Percentiles rank a stretch among this genome's conserved stretches.
These are phyloP conservation scores for Phlebiopsis gigantea DNA, from an alignment of 768 basidiomycete genomes.

Conservation along the genomic window DNA sequence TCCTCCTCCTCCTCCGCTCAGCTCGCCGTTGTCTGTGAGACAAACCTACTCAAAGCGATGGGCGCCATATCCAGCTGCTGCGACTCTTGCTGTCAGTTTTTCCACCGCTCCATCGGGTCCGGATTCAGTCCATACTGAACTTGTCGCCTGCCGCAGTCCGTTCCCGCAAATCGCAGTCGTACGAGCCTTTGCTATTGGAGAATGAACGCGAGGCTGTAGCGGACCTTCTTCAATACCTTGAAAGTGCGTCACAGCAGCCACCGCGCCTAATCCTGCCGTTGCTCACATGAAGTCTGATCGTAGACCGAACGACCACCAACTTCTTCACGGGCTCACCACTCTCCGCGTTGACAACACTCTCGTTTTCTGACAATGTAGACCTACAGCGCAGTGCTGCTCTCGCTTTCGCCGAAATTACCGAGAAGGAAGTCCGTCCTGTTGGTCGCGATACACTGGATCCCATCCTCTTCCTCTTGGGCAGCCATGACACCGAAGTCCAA, in stretches of 20 bases:
- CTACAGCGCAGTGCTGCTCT: slow-evolving; percentile 96
- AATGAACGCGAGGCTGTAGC: slow-evolving; percentile 98
- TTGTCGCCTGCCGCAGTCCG: slow-evolving; percentile 45
- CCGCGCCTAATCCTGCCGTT: not conserved
- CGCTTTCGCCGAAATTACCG: slow-evolving; percentile 98
- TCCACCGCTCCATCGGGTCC: slow-evolving; percentile 4
- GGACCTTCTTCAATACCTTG: slow-evolving; percentile 93
- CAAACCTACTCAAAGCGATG: slow-evolving; percentile 36
- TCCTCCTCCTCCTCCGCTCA: slow-evolving; percentile 10
- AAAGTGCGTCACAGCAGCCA: slow-evolving; percentile 61
- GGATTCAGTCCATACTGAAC: slow-evolving; percentile 12
- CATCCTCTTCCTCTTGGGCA: slow-evolving; percentile 93
- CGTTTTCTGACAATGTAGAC: slow-evolving; percentile 99
- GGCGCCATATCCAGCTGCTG: slow-evolving; percentile 78
- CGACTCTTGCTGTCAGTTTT: slow-evolving; percentile 69
- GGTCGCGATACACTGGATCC: slow-evolving; percentile 97
- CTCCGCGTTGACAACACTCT: slow-evolving; percentile 90
- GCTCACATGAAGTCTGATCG: not conserved
- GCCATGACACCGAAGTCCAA: slow-evolving; percentile 98
- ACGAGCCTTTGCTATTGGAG: slow-evolving; percentile 82
- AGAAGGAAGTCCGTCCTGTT: slow-evolving; percentile 97
- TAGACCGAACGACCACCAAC: slow-evolving; percentile 97
- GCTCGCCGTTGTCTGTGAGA: slow-evolving; percentile 3
- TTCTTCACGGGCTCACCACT: slow-evolving; percentile 95
- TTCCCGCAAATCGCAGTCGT: slow-evolving; percentile 79